Conservation (phyloP, 345 rosid genomes). For the Gossypioides kirkii region DNA sequence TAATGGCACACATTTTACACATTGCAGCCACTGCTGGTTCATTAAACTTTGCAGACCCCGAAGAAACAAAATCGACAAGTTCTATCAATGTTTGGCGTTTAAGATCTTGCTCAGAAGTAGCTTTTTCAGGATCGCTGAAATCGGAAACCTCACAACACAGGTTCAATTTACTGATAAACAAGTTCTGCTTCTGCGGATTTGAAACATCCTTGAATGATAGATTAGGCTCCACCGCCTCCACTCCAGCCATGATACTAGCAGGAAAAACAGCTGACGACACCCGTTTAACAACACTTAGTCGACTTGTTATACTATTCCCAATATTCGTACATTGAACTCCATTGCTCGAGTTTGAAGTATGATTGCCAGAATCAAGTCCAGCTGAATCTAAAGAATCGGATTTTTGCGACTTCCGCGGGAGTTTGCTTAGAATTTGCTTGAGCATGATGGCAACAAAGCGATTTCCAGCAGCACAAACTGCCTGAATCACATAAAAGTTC, state of each 20-base stretch:
- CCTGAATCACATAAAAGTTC: constrained; percentile 21
- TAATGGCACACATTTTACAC: constrained; percentile 57
- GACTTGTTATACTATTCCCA: constrained; percentile 52
- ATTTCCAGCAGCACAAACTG: constrained; percentile 21
- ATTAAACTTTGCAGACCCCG: constrained; percentile 58
- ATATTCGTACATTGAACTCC: constrained; percentile 51
- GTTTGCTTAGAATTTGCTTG: constrained; percentile 73
- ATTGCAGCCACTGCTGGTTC: constrained; percentile 56
- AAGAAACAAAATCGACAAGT: constrained; percentile 65
- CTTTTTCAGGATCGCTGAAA: constrained; percentile 44
- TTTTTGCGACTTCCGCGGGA: constrained; percentile 58
- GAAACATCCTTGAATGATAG: constrained; percentile 70
- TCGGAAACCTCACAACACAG: constrained; percentile 55
- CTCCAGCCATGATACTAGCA: constrained; percentile 61
- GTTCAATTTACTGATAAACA: constrained; percentile 66
- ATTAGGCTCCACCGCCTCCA: constrained; percentile 69
- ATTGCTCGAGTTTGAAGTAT: constrained; percentile 30
- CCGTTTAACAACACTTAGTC: constrained; percentile 69
- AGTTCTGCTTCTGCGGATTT: constrained; percentile 60
- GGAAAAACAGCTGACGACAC: constrained; percentile 85
- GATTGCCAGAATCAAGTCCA: constrained; percentile 38
- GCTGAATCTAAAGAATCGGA: constrained; percentile 38
- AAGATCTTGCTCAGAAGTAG: constrained; percentile 43
- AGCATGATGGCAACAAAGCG: constrained; percentile 44
- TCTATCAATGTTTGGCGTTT: constrained; percentile 51